These are phyloP conservation scores for Aureobasidium sp. DNA, from an alignment of 2,329 filamentous ascomycete genomes.

Conservation along the genomic window DNA sequence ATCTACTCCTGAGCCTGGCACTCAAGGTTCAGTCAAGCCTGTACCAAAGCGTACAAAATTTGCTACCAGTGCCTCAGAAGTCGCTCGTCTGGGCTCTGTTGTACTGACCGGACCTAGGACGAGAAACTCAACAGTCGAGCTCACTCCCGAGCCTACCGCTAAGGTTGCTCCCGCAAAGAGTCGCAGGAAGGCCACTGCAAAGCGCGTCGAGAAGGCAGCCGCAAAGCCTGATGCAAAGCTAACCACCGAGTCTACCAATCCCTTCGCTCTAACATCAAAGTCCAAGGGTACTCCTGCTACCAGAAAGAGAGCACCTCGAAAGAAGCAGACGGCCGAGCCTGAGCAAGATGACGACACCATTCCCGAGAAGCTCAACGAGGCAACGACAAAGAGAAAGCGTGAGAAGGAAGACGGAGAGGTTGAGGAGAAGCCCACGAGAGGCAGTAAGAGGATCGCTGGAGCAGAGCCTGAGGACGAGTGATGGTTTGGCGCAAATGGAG, in stretches of 20 bases:
- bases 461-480: neutral
- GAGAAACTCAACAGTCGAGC: neutral
- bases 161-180: neutral
- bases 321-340: neutral
- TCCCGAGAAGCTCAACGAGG: neutral
- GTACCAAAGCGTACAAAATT: neutral
- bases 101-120: neutral
- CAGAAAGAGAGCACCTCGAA: neutral
- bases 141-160: neutral
- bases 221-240: too few relatives aligned
- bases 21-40: neutral
- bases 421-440: neutral
- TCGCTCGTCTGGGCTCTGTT: neutral
- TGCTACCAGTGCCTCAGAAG: neutral
- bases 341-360: neutral
- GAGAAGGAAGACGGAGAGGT: neutral
- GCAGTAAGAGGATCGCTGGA: neutral
- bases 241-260: neutral
- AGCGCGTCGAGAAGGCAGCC: too few relatives aligned
- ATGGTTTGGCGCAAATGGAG: neutral
- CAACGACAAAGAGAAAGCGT: neutral
- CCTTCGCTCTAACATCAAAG: neutral
- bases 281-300: neutral
- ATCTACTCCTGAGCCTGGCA: neutral
- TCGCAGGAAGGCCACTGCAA: too few relatives aligned